Conservation (phyloP, 257 asterid species). For the Ocimum tenuiflorum region DNA sequence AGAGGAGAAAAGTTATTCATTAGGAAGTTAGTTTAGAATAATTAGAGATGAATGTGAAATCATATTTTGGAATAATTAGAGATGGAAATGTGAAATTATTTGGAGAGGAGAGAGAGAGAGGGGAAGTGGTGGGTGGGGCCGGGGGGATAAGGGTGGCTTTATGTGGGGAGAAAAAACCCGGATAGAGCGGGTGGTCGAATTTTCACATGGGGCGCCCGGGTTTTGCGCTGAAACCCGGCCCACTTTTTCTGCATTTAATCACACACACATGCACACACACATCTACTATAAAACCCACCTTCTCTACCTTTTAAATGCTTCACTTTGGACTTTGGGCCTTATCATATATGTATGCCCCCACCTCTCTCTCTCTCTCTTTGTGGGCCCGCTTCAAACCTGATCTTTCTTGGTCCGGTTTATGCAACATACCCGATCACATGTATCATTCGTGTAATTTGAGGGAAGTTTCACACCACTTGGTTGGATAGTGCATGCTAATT, state of each 20-base stretch:
- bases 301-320: slow-evolving; percentile 5
- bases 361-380: slow-evolving; percentile 3
- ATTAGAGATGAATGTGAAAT: too few species aligned
- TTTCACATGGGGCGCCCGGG: slow-evolving; percentile 99
- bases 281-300: not conserved
- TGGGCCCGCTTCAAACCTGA: slow-evolving; percentile 14
- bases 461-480: not conserved
- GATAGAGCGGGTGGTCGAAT: slow-evolving; percentile 59
- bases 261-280: slow-evolving; percentile 28
- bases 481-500: too few species aligned
- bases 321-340: slow-evolving; percentile 27
- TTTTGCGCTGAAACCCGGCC: slow-evolving; percentile 76
- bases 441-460: not conserved
- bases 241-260: slow-evolving; percentile 27
- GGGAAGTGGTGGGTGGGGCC: slow-evolving; percentile 11
- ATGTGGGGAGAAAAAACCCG: slow-evolving; percentile 48
- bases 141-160: slow-evolving; percentile 17
- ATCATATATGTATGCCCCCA: not conserved
- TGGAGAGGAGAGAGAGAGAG: not conserved
- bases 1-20: not conserved
- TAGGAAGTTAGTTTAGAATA: too few species aligned
- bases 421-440: not conserved
- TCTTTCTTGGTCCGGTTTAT: too few species aligned
- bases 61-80: not conserved
- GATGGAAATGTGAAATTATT: not conserved